These are phyloP conservation scores for Solanum hybrid DNA, from an alignment of 305 asterid species.

Conservation along the genomic window DNA sequence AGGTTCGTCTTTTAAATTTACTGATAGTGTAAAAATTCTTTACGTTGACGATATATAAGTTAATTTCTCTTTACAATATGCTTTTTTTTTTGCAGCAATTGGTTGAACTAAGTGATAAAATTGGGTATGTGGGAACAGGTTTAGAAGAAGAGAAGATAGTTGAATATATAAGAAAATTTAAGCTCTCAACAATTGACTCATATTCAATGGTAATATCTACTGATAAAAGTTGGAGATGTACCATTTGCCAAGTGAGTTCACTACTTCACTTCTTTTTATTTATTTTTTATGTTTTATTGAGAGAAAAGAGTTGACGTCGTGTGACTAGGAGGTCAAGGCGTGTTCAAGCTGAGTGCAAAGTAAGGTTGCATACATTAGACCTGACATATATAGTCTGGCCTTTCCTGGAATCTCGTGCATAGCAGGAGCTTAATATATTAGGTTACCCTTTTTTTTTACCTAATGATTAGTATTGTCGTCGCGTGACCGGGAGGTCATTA, in stretches of 20 bases:
- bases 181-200: slow-evolving; percentile 10
- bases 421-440: accelerated
- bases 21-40: not conserved
- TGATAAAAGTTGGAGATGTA: slow-evolving; percentile 41
- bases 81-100: slow-evolving; percentile 30
- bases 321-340: not conserved
- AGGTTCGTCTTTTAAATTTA: slow-evolving; percentile 16
- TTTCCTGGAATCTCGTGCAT: not conserved
- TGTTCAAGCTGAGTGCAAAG: not conserved
- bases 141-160: slow-evolving; percentile 40
- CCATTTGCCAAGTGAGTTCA: slow-evolving; percentile 51
- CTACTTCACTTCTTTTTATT: not conserved
- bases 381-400: not conserved
- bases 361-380: not conserved
- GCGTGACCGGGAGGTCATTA: not conserved
- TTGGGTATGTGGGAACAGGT: slow-evolving; percentile 54
- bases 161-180: slow-evolving; percentile 26
- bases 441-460: accelerated
- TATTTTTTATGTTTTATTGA: not conserved
- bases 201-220: slow-evolving; percentile 1
- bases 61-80: not conserved
- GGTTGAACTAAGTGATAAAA: slow-evolving; percentile 41
- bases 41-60: not conserved
- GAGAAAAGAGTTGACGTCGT: not conserved
- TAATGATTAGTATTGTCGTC: not conserved